These are phyloP conservation scores for Eimeria necatrix DNA, from an alignment of 169 alveolate genomes.

Conservation along the genomic window DNA sequence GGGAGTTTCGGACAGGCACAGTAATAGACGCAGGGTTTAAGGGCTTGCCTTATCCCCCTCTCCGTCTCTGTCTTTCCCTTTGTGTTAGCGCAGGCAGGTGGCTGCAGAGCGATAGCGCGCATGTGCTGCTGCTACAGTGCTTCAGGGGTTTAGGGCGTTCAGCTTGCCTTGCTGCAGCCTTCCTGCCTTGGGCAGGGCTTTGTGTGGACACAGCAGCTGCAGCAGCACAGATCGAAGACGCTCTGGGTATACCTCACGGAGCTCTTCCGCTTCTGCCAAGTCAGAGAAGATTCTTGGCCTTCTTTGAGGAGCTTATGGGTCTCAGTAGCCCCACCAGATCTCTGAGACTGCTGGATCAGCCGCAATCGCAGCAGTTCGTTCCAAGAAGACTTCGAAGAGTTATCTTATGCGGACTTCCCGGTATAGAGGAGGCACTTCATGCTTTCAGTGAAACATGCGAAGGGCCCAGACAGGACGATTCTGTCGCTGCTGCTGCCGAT, in stretches of 20 bases:
- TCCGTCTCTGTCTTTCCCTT: conserved; percentile 53
- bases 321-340: background rate
- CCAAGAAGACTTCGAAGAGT: conserved; percentile 49
- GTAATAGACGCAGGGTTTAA: conserved; percentile 60
- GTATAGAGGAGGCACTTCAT: background rate
- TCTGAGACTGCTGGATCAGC: background rate
- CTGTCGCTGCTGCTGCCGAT: background rate
- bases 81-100: conserved; percentile 64
- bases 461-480: background rate
- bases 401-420: conserved; percentile 65
- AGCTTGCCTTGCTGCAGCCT: conserved; percentile 59
- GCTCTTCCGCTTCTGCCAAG: conserved; percentile 60
- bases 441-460: background rate
- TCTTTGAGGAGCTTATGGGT: conserved; percentile 50
- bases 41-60: conserved; percentile 74
- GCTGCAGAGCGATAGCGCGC: conserved; percentile 40
- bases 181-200: conserved; percentile 40
- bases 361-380: background rate
- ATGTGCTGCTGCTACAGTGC: conserved; percentile 72
- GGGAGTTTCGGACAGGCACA: conserved; percentile 49
- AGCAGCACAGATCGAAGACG: background rate
- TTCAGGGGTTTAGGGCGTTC: conserved; percentile 48
- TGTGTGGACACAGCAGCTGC: background rate
- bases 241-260: conserved; percentile 16
- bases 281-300: conserved; percentile 47